Base-by-base conservation (phyloP, 257 asterid genomes). In the Mitragyna speciosa region DNA sequence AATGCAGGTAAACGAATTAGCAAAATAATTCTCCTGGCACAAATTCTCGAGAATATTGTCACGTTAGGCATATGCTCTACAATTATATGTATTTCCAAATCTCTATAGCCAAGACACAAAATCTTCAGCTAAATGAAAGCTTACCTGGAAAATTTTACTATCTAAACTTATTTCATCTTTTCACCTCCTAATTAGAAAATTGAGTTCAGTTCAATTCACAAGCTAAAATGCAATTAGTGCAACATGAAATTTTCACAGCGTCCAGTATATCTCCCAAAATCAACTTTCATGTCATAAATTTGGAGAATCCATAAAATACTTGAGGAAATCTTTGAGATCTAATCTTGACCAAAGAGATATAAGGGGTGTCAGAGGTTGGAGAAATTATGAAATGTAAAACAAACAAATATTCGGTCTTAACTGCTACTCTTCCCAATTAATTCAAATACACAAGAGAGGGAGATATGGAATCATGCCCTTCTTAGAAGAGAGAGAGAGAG, bases 341-440 rank as follows among this genome's bases (percentile, higher is more conserved):
- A 71, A 47, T 52, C 51, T 30, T 30, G 76, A 26, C 76, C 77
- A 20, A 58, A 47, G 56, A 70, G 48, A 65, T 17, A 74, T 16
- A 31, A 56, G 28, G 45, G 71, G 19, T 76, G 82, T 70, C 79
- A 78, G 79, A 69, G 71, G 82, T 67, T 33, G 73, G 83, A 72
- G 77, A 73, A 80, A 54, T 30, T 75, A 79, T 67, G 51, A 63
- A 82, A 68, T 84, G 78, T 79, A 45, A 83, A 87, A 88, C 88
- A 85, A 89, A 85, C 86, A 87, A 87, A 89, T 87, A 89, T 84
- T 87, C 88, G 52, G n/a, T n/a, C 64, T 84, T 85, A 86, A 85
- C 89, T 43, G 76, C 83, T 52, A 73, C 65, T 73, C 77, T 71
- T 22, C 72, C 75, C 84, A 67, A 73, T 76, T 76, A 82, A 75